Conservation (phyloP, 75 land plant species). For the Cupressus sempervirens region DNA sequence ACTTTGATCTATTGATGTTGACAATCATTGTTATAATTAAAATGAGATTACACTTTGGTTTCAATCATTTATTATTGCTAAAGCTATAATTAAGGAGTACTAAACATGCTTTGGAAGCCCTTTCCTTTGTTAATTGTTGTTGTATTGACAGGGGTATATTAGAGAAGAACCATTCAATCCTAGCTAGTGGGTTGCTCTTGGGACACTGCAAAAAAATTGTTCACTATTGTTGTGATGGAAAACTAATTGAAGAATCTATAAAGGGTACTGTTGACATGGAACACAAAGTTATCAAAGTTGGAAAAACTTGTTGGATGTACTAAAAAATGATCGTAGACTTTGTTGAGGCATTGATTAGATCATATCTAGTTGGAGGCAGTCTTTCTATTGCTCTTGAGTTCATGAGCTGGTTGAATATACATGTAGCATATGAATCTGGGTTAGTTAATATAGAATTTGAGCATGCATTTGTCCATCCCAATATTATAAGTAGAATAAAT, state of each 20-base stretch:
- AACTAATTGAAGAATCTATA: too few species aligned
- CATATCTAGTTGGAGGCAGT: constrained; percentile 67
- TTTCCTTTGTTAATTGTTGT: not conserved
- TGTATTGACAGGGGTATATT: constrained; percentile 62
- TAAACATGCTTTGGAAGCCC: not conserved
- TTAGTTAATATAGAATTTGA: constrained; percentile 36
- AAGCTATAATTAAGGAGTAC: not conserved
- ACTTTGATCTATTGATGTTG: not conserved
- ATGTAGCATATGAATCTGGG: constrained; percentile 37
- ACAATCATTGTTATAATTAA: not conserved
- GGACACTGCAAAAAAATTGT: constrained; percentile 36
- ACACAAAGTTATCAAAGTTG: constrained; percentile 40
- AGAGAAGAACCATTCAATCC: constrained; percentile 86
- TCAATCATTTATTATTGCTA: not conserved
- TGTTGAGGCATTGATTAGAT: constrained; percentile 91
- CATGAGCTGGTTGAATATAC: constrained; percentile 83
- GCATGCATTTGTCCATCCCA: constrained; percentile 31
- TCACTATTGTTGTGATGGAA: constrained; percentile 59
- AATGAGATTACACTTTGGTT: not conserved
- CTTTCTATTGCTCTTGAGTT: constrained; percentile 49
- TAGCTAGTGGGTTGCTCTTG: constrained; percentile 88
- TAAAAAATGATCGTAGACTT: constrained; percentile 92
- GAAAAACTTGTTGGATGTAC: constrained; percentile 89
- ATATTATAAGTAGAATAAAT: too few species aligned
- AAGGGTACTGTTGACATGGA: too few species aligned